phyloP scores from a whole-genome alignment of 2,329 filamentous ascomycete species.

The Balansia obtecta region DNA sequence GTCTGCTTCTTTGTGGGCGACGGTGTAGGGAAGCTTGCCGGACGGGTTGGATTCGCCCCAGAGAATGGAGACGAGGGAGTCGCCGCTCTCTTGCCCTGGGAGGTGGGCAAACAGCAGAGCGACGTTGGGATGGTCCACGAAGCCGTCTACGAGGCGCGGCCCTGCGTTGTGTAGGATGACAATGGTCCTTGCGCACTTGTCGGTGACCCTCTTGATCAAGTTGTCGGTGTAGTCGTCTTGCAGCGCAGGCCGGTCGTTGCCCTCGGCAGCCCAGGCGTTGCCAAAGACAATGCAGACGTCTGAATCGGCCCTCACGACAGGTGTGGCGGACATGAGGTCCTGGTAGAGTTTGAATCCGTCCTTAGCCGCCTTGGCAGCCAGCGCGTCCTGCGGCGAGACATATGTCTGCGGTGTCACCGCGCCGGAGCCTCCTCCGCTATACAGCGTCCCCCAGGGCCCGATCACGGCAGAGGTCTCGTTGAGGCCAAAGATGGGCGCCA shows the following conservation, averaged over 20 bases:
- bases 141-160: conserved; percentile 45
- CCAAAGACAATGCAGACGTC: conserved; percentile 58
- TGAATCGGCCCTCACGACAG: conserved; percentile 33
- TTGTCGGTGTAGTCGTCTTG: conserved; percentile 53
- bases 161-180: conserved; percentile 55
- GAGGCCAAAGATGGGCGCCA: not conserved
- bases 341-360: conserved; percentile 46
- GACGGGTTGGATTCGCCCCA: conserved; percentile 45
- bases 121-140: conserved; percentile 50
- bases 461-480: conserved; percentile 12
- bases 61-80: conserved; percentile 40
- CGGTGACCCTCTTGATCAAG: conserved; percentile 43
- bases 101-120: conserved; percentile 52
- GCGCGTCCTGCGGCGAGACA: conserved; percentile 40
- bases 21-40: conserved; percentile 49
- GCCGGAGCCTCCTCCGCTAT: conserved; percentile 33
- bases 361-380: conserved; percentile 35
- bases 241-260: conserved; percentile 47
- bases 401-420: conserved; percentile 32
- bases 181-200: conserved; percentile 46
- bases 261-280: conserved; percentile 61
- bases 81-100: conserved; percentile 50
- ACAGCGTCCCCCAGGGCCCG: conserved; percentile 29
- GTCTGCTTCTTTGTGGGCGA: conserved; percentile 42
- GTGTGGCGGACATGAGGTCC: conserved; percentile 38